Conservation (phyloP, 768 basidiomycete species). For the Sistotremastrum niveocremeum region DNA sequence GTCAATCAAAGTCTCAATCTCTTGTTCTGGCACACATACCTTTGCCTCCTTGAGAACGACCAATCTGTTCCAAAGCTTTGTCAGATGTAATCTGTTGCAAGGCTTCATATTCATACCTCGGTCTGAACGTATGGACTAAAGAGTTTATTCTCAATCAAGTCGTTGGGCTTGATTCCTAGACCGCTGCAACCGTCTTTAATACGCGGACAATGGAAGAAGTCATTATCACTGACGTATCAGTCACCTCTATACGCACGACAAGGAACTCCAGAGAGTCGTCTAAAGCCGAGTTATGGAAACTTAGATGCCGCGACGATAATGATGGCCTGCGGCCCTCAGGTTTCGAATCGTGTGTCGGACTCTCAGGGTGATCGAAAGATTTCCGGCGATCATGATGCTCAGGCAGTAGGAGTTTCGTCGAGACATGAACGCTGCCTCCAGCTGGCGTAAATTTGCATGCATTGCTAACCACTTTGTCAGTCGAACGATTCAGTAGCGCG, state of each 20-base stretch:
- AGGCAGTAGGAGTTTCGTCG: conserved; percentile 43
- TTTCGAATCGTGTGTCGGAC: background rate
- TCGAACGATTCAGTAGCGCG: background rate
- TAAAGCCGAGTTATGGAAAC: conserved; percentile 34
- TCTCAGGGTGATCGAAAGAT: conserved; percentile 23
- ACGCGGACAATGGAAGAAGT: background rate
- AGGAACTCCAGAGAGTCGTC: conserved; percentile 38
- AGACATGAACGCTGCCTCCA: conserved; percentile 54
- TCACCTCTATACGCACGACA: conserved; percentile 75
- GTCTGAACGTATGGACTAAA: conserved; percentile 22
- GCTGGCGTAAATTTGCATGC: conserved; percentile 69
- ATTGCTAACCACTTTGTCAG: conserved; percentile 29
- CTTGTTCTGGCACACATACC: too few species aligned
- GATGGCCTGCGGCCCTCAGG: conserved; percentile 1
- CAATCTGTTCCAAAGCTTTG: too few species aligned
- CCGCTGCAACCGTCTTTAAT: conserved; percentile 16
- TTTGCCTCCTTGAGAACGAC: too few species aligned
- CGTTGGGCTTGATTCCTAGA: conserved; percentile 45
- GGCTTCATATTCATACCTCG: background rate
- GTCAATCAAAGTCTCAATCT: too few species aligned
- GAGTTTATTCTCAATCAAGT: conserved; percentile 57
- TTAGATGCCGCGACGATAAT: conserved; percentile 23
- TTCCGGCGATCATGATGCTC: background rate
- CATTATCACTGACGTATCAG: conserved; percentile 37
- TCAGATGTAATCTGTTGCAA: too few species aligned